Conservation (phyloP, 345 rosid species). For the Melaleuca alternifolia region DNA sequence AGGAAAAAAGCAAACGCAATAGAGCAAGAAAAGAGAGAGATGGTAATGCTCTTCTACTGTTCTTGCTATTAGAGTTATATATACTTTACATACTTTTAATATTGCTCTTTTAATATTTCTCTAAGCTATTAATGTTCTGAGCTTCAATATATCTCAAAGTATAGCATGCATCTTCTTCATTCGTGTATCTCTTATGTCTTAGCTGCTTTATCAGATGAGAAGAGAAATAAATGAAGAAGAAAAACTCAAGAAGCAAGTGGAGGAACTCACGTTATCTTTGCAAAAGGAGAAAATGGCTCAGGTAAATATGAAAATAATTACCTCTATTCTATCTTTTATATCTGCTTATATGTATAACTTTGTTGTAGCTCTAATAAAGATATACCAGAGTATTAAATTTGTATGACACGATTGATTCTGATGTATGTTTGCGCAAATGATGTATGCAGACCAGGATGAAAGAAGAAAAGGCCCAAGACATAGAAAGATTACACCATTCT, state of each 20-base stretch:
- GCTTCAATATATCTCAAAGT: neutral
- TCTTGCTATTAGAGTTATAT: neutral
- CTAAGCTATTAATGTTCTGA: neutral
- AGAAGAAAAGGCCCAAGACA: constrained; percentile 4
- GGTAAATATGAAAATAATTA: neutral
- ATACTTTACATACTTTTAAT: neutral
- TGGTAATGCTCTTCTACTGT: neutral
- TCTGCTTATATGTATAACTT: neutral
- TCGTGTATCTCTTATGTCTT: neutral
- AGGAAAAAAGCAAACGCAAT: neutral
- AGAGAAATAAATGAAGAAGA: neutral
- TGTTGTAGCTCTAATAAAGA: neutral
- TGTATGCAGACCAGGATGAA: neutral
- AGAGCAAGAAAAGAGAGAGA: neutral
- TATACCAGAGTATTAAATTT: neutral
- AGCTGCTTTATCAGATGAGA: neutral
- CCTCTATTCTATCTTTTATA: neutral
- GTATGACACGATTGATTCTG: neutral
- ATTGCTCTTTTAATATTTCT: neutral
- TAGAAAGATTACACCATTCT: constrained; percentile 5
- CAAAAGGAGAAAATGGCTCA: neutral
- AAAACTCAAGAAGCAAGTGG: neutral
- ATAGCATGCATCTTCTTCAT: neutral
- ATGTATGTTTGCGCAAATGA: neutral
- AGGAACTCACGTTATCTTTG: neutral